Evolutionary conservation across 23 red algal species (phyloP).

Genomic region (Chondrus crispus): DNA sequence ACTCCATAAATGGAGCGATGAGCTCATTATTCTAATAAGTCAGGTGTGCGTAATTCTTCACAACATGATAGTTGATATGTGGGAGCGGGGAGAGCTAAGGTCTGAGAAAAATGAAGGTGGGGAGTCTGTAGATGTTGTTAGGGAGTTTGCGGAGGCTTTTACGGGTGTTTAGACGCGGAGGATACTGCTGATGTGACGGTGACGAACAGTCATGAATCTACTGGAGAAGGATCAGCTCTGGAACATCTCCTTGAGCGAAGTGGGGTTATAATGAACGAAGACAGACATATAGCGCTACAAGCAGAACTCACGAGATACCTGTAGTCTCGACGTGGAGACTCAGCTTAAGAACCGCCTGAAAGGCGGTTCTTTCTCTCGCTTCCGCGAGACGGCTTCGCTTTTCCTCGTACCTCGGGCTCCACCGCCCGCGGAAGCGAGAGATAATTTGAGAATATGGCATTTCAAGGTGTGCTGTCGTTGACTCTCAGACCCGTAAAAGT

Average conservation of each 20-base stretch:
- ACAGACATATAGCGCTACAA: background rate
- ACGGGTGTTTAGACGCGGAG: background rate
- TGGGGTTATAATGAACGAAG: background rate
- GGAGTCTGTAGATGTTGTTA: background rate
- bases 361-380: too few relatives aligned
- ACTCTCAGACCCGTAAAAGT: too few relatives aligned
- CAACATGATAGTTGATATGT: conserved; percentile 32
- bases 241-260: background rate
- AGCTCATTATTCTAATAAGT: conserved; percentile 5
- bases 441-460: too few relatives aligned
- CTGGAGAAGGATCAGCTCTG: background rate
- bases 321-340: background rate
- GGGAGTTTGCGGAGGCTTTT: background rate
- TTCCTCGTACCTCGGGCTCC: too few relatives aligned
- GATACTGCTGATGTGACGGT: background rate
- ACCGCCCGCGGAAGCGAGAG: too few relatives aligned
- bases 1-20: conserved; percentile 2
- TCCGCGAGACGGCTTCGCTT: too few relatives aligned
- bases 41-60: conserved; percentile 45
- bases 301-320: background rate
- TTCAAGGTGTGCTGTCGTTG: too few relatives aligned
- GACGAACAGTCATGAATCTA: background rate
- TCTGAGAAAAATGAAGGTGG: background rate
- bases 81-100: background rate
- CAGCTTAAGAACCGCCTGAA: background rate